A percentile compares a stretch with the other conserved stretches of the same genome.
phyloP scores from a whole-genome alignment of 306 rosid species.

The Cicer chorassanicum region DNA sequence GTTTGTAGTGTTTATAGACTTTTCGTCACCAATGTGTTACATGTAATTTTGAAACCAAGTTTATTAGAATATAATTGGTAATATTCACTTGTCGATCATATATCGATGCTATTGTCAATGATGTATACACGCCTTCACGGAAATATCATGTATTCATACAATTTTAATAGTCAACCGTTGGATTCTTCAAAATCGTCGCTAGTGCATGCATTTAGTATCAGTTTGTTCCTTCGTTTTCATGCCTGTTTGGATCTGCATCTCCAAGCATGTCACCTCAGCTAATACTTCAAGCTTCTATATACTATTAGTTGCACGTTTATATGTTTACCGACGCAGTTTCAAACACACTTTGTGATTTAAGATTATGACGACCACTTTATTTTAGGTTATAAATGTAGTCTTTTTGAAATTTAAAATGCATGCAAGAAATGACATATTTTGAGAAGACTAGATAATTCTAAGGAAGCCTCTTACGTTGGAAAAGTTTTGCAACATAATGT shows the following conservation, averaged over 20 bases:
- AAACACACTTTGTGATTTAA: too few species aligned
- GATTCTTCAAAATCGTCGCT: conserved; percentile 4
- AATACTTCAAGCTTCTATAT: too few species aligned
- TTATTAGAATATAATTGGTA: conserved; percentile 10
- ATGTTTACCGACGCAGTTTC: too few species aligned
- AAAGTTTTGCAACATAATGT: not conserved
- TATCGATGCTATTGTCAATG: not conserved
- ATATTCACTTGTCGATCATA: not conserved
- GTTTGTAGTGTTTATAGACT: conserved; percentile 29
- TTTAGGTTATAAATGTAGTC: not conserved
- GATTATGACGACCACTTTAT: not conserved
- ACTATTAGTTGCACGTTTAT: too few species aligned
- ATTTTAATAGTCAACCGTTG: not conserved
- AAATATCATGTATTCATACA: not conserved
- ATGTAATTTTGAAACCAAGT: conserved; percentile 5
- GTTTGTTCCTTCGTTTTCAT: not conserved
- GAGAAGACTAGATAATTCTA: not conserved
- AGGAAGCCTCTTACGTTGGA: not conserved
- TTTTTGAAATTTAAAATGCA: not conserved
- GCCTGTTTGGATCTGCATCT: too few species aligned
- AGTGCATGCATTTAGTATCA: not conserved
- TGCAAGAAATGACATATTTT: not conserved
- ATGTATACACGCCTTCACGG: not conserved
- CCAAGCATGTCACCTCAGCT: too few species aligned
- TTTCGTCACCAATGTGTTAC: conserved; percentile 2